Evolutionary conservation across 2,329 filamentous ascomycete genomes (phyloP), one percentile per base, ranked within the genome.

Genomic region (Trichoderma sp.): DNA sequence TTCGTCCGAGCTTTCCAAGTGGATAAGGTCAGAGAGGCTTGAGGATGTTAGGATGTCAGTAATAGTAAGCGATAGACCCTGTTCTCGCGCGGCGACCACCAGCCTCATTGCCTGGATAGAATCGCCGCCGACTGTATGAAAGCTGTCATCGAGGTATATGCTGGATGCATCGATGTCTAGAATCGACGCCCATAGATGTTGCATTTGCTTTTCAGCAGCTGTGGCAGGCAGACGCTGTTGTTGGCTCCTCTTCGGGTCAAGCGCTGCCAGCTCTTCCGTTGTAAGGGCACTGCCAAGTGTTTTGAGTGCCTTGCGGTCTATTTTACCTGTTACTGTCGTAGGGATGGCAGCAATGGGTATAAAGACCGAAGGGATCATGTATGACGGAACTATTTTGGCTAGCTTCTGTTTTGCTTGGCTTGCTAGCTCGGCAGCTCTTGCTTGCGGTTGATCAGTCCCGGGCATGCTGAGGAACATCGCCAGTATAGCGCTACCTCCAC

Each of bases 21-120:
- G n/a, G 4, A 49, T 49, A 21, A 49, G 47, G 8, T 49, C 47
- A 24, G 47, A 49, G 8, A 49, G 47, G 10, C 47, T 21, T 5
- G 47, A 49, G 13, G 47, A 21, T 10, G 47, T 8, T 10, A 49
- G 21, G 11, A 49, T 49, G 47, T 49, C 21, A 24, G 47, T 5
- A 24, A 49, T 49, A 13, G 47, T 49, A 21, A 49, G n/a, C 11
- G 47, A 49, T n/a, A 49, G n/a, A 21, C 47, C 47, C 21, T 19
- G 27, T 4, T 70, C 74, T 60, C 79, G 75, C 2, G 80, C 80
- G 40, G 76, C 74, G 1, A 81, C 76, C 0, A 82, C 80, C 0
- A 84, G 73, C 62, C 77, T 79, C 82, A 84, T 84, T 0, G 82
- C 81, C 5, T 76, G 76, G 16, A 84, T 76, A 0, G 83, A 84